These are phyloP conservation scores for Smittium culicis DNA, from an alignment of 371 early-diverging fungal species.

Conservation along the genomic window DNA sequence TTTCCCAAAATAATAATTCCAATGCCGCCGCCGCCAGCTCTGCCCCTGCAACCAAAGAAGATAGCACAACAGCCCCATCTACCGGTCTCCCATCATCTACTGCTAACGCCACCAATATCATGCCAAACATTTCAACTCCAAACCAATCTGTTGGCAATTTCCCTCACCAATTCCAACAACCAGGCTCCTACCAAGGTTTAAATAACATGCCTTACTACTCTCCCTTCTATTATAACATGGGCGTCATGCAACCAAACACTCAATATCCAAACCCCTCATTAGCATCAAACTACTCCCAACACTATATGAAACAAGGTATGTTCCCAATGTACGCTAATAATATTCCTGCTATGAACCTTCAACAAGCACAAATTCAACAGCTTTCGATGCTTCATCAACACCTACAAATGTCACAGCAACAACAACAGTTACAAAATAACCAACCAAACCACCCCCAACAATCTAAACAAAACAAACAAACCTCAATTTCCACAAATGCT, in stretches of 20 bases:
- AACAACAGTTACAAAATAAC: constrained; percentile 8
- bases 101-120: constrained; percentile 24
- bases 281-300: no score
- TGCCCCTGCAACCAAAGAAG: constrained; percentile 17
- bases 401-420: no score
- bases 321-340: no score
- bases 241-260: constrained; percentile 35
- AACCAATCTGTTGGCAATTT: background rate
- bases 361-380: constrained; percentile 19
- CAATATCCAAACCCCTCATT: constrained; percentile 44
- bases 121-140: constrained; percentile 11
- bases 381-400: constrained; percentile 19
- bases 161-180: constrained; percentile 13
- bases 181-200: constrained; percentile 28
- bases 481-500: no score
- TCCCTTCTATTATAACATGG: constrained; percentile 56
- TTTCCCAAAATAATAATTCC: no score
- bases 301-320: no score
- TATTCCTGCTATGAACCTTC: no score
- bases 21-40: constrained; percentile 15
- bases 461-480: constrained; percentile 10
- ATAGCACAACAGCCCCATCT: constrained; percentile 16
- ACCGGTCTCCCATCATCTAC: constrained; percentile 18
- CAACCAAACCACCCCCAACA: constrained; percentile 11
- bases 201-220: no score